Percentiles rank a stretch among this genome's conserved stretches.
Evolutionary conservation across 2,329 filamentous ascomycete genomes (phyloP).

Genomic region (Penicillium polonicum): DNA sequence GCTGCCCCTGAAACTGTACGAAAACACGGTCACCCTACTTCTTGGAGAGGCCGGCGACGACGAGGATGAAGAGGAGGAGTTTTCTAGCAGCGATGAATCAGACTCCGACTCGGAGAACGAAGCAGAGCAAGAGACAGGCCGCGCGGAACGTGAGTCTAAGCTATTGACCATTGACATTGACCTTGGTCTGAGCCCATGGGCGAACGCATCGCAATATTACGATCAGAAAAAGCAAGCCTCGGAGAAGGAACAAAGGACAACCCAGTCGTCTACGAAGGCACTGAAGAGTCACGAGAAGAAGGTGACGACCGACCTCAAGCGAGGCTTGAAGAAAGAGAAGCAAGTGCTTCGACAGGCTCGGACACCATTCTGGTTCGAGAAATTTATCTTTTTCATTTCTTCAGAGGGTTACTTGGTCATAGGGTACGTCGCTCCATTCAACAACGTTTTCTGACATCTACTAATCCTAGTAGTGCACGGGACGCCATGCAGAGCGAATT

Average conservation of each 20-base stretch:
- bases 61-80: constrained; percentile 63
- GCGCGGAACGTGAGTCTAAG: constrained; percentile 32
- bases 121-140: constrained; percentile 26
- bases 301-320: constrained; percentile 80
- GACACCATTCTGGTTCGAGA: constrained; percentile 91
- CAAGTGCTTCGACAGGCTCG: constrained; percentile 78
- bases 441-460: neutral
- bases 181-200: constrained; percentile 76
- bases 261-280: constrained; percentile 75
- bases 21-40: constrained; percentile 80
- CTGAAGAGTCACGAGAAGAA: constrained; percentile 89
- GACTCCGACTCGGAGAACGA: constrained; percentile 49
- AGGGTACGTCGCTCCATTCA: constrained; percentile 46
- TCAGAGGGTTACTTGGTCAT: constrained; percentile 93
- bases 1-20: constrained; percentile 81
- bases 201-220: constrained; percentile 89
- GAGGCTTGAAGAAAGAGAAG: constrained; percentile 88
- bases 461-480: constrained; percentile 56
- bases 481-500: constrained; percentile 89
- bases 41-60: constrained; percentile 69
- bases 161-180: constrained; percentile 78
- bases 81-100: constrained; percentile 60
- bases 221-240: constrained; percentile 82
- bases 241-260: constrained; percentile 82
- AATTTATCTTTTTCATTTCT: constrained; percentile 93